These are phyloP conservation scores for Populus hybrid DNA, from an alignment of 441 rosid genomes.

Conservation along the genomic window DNA sequence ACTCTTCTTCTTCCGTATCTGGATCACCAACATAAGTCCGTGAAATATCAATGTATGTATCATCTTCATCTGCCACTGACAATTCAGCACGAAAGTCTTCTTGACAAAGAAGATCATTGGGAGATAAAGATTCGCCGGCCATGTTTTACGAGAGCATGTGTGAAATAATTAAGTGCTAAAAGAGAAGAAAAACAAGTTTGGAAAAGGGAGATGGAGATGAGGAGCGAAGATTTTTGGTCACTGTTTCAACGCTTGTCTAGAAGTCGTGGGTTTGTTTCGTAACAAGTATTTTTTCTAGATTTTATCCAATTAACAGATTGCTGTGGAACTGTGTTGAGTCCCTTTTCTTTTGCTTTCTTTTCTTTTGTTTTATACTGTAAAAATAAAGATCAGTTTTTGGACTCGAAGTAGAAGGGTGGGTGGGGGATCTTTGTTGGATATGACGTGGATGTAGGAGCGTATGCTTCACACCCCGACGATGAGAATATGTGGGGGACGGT, in stretches of 20 bases:
- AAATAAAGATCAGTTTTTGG: too few species aligned
- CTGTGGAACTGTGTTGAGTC: not conserved
- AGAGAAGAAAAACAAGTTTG: not conserved
- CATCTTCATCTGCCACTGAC: conserved; percentile 16
- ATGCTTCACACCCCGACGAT: conserved; percentile 21
- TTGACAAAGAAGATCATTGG: conserved; percentile 34
- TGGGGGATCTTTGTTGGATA: not conserved
- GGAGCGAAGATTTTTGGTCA: conserved; percentile 9
- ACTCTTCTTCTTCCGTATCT: conserved; percentile 31
- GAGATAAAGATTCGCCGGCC: conserved; percentile 32
- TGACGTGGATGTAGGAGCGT: conserved; percentile 1
- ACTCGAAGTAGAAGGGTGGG: not conserved
- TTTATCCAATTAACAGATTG: not conserved
- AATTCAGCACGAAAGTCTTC: conserved; percentile 27
- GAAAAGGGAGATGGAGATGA: conserved; percentile 9
- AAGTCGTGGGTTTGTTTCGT: not conserved
- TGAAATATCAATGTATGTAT: not conserved
- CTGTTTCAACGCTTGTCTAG: conserved; percentile 15
- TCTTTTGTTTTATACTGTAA: not conserved
- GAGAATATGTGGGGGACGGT: not conserved
- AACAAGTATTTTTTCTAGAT: not conserved
- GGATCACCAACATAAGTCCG: not conserved
- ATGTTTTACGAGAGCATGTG: conserved; percentile 7
- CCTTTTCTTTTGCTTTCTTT: not conserved
- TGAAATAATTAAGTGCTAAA: not conserved